phyloP scores from a whole-genome alignment of 805 yeast genomes.

The Lipomyces starkeyi region DNA sequence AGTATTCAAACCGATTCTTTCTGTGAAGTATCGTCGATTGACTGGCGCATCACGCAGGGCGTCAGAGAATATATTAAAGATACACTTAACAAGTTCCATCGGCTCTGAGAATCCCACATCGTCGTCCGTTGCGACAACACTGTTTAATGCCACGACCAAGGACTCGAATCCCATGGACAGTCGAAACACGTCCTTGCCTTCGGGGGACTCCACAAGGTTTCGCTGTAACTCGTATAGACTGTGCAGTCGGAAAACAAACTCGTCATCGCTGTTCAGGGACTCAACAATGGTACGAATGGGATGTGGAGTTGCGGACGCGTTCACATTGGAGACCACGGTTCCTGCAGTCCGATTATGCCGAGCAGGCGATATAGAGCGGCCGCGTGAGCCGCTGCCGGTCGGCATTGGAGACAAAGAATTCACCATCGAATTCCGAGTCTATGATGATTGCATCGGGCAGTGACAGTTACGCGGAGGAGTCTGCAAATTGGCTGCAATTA shows the following conservation, averaged over 20 bases:
- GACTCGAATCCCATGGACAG: conserved; percentile 37
- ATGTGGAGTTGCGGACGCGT: conserved; percentile 32
- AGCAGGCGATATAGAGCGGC: conserved; percentile 28
- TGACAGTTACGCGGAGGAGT: background rate
- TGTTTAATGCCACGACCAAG: conserved; percentile 29
- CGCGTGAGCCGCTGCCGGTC: conserved; percentile 14
- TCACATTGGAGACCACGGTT: conserved; percentile 31
- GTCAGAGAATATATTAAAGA: conserved; percentile 36
- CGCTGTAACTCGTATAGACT: conserved; percentile 38
- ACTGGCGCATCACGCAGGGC: conserved; percentile 25
- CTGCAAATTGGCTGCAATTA: background rate
- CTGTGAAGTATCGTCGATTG: conserved; percentile 33
- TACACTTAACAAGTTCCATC: conserved; percentile 37
- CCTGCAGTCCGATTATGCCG: conserved; percentile 29
- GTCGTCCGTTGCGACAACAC: conserved; percentile 14
- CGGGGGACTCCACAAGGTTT: conserved; percentile 36
- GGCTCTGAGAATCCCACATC: conserved; percentile 36
- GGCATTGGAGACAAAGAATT: conserved; percentile 22
- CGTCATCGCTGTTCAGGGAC: conserved; percentile 33
- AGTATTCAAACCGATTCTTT: conserved; percentile 19
- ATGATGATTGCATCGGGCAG: conserved; percentile 5
- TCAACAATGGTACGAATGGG: conserved; percentile 33
- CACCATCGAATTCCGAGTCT: conserved; percentile 39
- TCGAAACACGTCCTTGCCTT: conserved; percentile 38
- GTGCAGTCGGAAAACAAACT: conserved; percentile 33